Conservation (phyloP, 2,329 filamentous ascomycete genomes). For the Alternaria hordeiaustralica region DNA sequence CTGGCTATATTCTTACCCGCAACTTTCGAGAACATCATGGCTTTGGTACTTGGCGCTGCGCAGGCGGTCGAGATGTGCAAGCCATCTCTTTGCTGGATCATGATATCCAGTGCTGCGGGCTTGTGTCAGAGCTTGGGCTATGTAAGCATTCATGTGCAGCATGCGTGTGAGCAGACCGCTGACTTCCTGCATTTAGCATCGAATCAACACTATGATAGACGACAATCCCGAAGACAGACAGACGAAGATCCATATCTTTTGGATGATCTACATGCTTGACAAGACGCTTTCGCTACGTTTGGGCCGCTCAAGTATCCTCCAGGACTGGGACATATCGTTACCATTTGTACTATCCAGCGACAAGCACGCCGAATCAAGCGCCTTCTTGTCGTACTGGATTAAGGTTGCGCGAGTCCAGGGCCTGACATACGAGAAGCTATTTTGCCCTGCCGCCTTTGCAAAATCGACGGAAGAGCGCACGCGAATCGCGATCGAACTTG, state of each 20-base stretch:
- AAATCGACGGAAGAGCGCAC: slow-evolving; percentile 34
- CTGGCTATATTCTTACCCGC: slow-evolving; percentile 43
- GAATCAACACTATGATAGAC: slow-evolving; percentile 43
- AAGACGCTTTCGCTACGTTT: slow-evolving; percentile 48
- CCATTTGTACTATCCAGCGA: slow-evolving; percentile 22
- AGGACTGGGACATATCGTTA: slow-evolving; percentile 49
- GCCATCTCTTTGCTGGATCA: slow-evolving; percentile 43
- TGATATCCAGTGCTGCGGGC: slow-evolving; percentile 42
- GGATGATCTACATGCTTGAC: slow-evolving; percentile 49
- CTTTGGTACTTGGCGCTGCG: slow-evolving; percentile 39
- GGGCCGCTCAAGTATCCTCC: slow-evolving; percentile 46
- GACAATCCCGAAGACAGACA: slow-evolving; percentile 37
- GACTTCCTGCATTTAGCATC: slow-evolving; percentile 24
- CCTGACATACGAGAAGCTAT: slow-evolving; percentile 46
- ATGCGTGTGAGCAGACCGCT: neutral
- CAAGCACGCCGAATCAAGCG: slow-evolving; percentile 16
- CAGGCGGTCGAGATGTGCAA: slow-evolving; percentile 46
- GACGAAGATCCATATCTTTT: slow-evolving; percentile 44
- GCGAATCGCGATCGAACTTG: slow-evolving; percentile 33
- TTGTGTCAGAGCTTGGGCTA: slow-evolving; percentile 44
- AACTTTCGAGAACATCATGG: slow-evolving; percentile 47
- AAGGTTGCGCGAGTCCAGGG: slow-evolving; percentile 45
- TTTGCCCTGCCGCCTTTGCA: slow-evolving; percentile 44
- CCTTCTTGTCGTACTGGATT: slow-evolving; percentile 44
- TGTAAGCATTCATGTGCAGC: neutral